A percentile compares a stretch with the other conserved stretches of the same genome.
Evolutionary conservation across 306 rosid species (phyloP).

Genomic region (Sophora flavescens): DNA sequence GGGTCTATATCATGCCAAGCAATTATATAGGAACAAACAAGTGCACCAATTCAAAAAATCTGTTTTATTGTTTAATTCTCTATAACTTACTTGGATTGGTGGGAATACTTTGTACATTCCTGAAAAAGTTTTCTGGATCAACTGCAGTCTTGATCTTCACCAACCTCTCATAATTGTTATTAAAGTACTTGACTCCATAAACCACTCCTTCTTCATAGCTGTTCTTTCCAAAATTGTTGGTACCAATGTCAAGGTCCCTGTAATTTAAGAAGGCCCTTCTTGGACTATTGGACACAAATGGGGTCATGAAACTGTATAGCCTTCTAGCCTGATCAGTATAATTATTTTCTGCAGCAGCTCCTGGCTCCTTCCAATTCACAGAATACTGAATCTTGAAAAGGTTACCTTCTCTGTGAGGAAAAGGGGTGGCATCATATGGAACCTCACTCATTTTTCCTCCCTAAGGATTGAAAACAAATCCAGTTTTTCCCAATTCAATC

Average conservation of each 20-base stretch:
- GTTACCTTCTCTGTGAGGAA: constrained; percentile 57
- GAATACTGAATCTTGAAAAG: constrained; percentile 60
- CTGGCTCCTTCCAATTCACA: constrained; percentile 49
- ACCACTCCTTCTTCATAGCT: constrained; percentile 52
- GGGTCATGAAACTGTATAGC: constrained; percentile 54
- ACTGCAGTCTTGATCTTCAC: constrained; percentile 54
- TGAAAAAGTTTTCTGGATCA: constrained; percentile 59
- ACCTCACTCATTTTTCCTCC: constrained; percentile 55
- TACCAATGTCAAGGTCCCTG: constrained; percentile 63
- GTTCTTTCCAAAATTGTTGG: constrained; percentile 46
- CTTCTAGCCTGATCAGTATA: constrained; percentile 31
- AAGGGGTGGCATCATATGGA: constrained; percentile 44
- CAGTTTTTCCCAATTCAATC: constrained; percentile 50
- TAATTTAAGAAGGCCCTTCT: constrained; percentile 58
- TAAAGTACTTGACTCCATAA: constrained; percentile 57
- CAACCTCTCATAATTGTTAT: constrained; percentile 50
- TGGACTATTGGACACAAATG: constrained; percentile 58
- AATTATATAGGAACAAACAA: constrained; percentile 4
- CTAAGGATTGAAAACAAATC: constrained; percentile 60
- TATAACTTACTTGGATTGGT: constrained; percentile 33
- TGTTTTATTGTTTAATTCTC: neutral
- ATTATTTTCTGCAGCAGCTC: constrained; percentile 38
- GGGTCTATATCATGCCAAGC: neutral
- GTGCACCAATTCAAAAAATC: constrained; percentile 7
- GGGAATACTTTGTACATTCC: constrained; percentile 59